phyloP scores from a whole-genome alignment of 129 eudicot genomes.

The Centella asiatica region DNA sequence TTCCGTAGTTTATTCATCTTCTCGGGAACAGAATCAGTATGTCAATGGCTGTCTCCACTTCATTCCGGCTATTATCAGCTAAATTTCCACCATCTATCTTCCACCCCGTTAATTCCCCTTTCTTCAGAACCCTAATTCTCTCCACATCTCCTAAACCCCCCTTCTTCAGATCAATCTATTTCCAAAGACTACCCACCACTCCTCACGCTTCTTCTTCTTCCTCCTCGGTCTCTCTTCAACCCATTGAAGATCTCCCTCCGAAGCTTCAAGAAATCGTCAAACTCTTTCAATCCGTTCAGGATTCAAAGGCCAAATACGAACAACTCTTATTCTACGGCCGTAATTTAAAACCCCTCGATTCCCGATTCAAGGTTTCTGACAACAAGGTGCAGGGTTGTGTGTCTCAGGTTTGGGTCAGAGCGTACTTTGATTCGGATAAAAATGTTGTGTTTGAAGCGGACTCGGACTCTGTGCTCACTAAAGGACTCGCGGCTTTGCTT shows the following conservation, averaged over 20 bases:
- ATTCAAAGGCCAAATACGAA: conserved; percentile 77
- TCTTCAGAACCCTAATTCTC: conserved; percentile 30
- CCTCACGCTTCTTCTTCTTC: conserved; percentile 27
- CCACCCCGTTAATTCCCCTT: conserved; percentile 23
- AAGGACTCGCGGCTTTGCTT: conserved; percentile 75
- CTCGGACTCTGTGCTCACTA: conserved; percentile 74
- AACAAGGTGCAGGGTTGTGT: conserved; percentile 92
- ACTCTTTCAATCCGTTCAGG: conserved; percentile 63
- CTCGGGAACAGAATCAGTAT: too few relatives aligned
- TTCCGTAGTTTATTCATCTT: too few relatives aligned
- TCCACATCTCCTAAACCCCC: conserved; percentile 8
- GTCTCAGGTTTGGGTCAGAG: conserved; percentile 90
- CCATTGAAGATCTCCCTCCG: conserved; percentile 63
- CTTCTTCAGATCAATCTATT: conserved; percentile 37
- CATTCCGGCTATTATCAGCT: conserved; percentile 31
- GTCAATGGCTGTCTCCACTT: conserved; percentile 48
- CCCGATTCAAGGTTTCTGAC: conserved; percentile 38
- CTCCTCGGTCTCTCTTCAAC: conserved; percentile 34
- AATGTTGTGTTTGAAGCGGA: conserved; percentile 72
- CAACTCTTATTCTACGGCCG: conserved; percentile 64
- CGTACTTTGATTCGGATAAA: conserved; percentile 44
- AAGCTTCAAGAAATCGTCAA: conserved; percentile 69
- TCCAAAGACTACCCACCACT: conserved; percentile 41
- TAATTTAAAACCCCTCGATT: conserved; percentile 49
- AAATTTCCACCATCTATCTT: conserved; percentile 33